A percentile compares a stretch with the other conserved stretches of the same genome.
These are phyloP conservation scores for Zoysia japonica DNA, from an alignment of 176 grass and related monocot species.

Conservation along the genomic window DNA sequence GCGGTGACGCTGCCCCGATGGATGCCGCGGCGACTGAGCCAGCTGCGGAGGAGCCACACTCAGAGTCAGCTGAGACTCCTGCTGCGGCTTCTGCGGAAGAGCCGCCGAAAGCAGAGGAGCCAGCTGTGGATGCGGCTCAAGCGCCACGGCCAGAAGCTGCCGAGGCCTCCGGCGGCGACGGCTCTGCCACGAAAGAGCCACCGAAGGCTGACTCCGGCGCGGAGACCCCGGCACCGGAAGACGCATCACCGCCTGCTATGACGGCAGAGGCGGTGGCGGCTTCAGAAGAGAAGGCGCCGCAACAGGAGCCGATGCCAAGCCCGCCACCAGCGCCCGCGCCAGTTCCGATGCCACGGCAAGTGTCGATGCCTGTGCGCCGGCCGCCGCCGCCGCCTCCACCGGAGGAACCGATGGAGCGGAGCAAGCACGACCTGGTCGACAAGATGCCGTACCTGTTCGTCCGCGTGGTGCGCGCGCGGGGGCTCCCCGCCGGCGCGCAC, in stretches of 20 bases:
- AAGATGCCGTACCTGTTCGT: constrained; percentile 96
- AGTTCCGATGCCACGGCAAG: constrained; percentile 34
- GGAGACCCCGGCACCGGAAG: not conserved
- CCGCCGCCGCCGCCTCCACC: constrained; percentile 8
- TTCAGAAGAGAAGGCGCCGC: constrained; percentile 29
- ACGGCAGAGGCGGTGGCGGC: constrained; percentile 11
- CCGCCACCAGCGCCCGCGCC: constrained; percentile 26
- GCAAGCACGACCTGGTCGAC: constrained; percentile 87
- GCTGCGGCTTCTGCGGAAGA: constrained; percentile 17
- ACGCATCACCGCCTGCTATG: constrained; percentile 20
- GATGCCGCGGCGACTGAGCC: not conserved
- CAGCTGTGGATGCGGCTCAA: not conserved
- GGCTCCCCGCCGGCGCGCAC: constrained; percentile 54
- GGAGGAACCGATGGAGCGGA: constrained; percentile 56
- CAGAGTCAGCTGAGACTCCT: constrained; percentile 4
- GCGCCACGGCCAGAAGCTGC: not conserved
- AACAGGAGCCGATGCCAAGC: constrained; percentile 9
- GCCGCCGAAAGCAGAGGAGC: constrained; percentile 29
- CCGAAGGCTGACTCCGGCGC: constrained; percentile 10
- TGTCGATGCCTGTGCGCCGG: constrained; percentile 17
- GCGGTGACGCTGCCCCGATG: not conserved
- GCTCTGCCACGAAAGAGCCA: constrained; percentile 11
- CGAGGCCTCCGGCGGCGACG: constrained; percentile 16
- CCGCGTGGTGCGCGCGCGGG: constrained; percentile 66
- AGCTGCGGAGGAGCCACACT: not conserved